Evolutionary conservation across 176 grass and related monocot species (phyloP), one percentile per base, ranked within the genome.

Genomic region (Avena sativa): DNA sequence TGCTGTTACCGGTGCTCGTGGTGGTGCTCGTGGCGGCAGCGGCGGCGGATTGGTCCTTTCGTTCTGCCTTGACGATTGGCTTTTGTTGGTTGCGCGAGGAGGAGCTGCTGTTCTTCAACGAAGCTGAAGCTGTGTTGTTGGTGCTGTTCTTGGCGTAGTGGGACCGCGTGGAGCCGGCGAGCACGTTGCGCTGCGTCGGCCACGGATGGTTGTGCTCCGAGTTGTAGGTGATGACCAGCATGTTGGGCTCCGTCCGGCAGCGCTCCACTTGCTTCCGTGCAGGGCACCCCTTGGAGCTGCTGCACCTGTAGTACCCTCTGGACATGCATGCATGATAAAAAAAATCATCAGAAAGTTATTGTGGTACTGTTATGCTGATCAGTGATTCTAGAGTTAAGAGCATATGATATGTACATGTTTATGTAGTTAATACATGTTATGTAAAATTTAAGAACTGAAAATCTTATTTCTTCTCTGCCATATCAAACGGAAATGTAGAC

Each of bases 151-250:
- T 95, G 83, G 86, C 67, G n/a, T 93, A 87, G 71, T 94, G 86
- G 46, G 89, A 87, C 17, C 97, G 68, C 10, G 90, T 93, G n/a
- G 94, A 98, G 80, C 97, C 97, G 60, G 97, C 97, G 32, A 96
- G 97, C 10, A 94, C 97, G 51, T 93, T 98, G n/a, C 97, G 88
- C 85, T 98, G 94, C 8, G 97, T 98, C 38, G 97, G 97, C 97
- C 97, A 98, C 4, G 97, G 97, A 56, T 98, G 97, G 85, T 98
- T 98, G 86, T 98, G 97, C 85, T 98, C 97, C 38, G 97, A 98
- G 74, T 89, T 98, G 90, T 98, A 98, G 82, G 97, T 98, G 88
- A 98, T 94, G 76, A 98, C 92, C 20, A 98, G 84, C 97, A 98
- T 90, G 83, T 92, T 96, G 46, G 97, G 94, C 76, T 98, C 94